phyloP scores from a whole-genome alignment of 78 protist species.

The Goniomonas avonlea region DNA sequence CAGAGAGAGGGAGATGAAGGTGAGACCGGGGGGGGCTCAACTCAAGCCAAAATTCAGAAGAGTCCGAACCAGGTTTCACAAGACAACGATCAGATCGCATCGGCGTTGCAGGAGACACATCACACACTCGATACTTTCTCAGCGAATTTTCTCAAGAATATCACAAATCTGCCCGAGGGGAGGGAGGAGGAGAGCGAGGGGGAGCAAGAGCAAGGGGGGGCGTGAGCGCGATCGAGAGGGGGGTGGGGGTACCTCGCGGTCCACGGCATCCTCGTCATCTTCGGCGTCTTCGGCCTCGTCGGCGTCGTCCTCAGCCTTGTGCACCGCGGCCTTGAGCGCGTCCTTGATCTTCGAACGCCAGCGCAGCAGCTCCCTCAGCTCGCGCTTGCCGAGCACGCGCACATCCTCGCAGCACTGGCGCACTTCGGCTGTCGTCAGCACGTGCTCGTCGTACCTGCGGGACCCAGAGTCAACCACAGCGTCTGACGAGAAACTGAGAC shows the following conservation, averaged over 20 bases:
- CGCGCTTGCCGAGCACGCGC: slow-evolving; percentile 26
- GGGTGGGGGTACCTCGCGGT: slow-evolving; percentile 5
- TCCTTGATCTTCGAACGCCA: not conserved
- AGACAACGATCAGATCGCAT: too few species aligned
- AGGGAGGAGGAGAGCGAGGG: too few species aligned
- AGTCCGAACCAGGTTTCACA: too few species aligned
- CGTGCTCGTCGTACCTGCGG: too few species aligned
- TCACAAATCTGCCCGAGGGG: too few species aligned
- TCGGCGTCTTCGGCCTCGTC: not conserved
- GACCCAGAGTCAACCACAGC: too few species aligned
- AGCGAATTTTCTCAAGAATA: not conserved
- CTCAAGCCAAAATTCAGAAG: too few species aligned
- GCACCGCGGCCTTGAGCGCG: not conserved
- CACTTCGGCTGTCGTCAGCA: not conserved
- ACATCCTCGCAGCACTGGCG: not conserved
- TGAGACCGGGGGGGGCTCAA: not conserved
- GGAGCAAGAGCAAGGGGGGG: too few species aligned
- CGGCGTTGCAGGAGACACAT: not conserved
- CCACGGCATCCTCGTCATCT: not conserved
- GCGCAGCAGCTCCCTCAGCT: not conserved
- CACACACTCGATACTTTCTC: not conserved
- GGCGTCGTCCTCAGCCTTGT: not conserved
- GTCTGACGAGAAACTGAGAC: too few species aligned
- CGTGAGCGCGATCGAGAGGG: too few species aligned
- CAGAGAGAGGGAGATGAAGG: not conserved